Percentiles rank a stretch among this genome's conserved stretches.
Evolutionary conservation across 345 rosid genomes (phyloP).

Genomic region (Citrus trifoliata): DNA sequence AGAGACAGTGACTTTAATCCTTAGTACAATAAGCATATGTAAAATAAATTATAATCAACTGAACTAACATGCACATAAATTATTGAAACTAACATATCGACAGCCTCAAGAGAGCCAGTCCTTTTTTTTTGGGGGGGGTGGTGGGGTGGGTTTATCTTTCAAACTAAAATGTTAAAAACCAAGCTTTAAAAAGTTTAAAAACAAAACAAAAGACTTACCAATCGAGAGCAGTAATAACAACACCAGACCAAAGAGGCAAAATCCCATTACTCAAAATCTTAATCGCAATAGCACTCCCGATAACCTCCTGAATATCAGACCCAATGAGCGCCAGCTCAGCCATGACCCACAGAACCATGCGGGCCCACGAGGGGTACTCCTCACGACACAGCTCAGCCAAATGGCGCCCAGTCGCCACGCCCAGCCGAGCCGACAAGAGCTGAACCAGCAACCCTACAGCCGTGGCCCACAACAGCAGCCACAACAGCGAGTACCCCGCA

Average conservation of each 20-base stretch:
- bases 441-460: conserved; percentile 89
- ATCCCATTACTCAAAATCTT: conserved; percentile 75
- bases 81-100: background rate
- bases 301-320: conserved; percentile 92
- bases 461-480: conserved; percentile 96
- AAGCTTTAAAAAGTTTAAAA: background rate
- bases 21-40: background rate
- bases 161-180: background rate
- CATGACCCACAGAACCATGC: conserved; percentile 80
- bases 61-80: background rate
- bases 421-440: conserved; percentile 82
- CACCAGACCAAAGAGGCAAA: conserved; percentile 91
- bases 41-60: background rate
- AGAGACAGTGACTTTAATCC: background rate
- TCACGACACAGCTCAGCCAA: conserved; percentile 92
- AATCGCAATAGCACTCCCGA: conserved; percentile 91
- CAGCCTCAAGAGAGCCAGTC: background rate
- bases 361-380: conserved; percentile 88
- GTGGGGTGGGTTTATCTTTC: background rate
- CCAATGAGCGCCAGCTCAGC: conserved; percentile 90
- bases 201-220: conserved; percentile 41
- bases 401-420: conserved; percentile 89
- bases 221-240: conserved; percentile 80
- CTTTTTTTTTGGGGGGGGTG: background rate
- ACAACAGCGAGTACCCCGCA: conserved; percentile 87